Percentiles rank a stretch among this genome's conserved stretches.
These are phyloP conservation scores for Microthlaspi erraticum DNA, from an alignment of 345 rosid genomes.

Conservation along the genomic window DNA sequence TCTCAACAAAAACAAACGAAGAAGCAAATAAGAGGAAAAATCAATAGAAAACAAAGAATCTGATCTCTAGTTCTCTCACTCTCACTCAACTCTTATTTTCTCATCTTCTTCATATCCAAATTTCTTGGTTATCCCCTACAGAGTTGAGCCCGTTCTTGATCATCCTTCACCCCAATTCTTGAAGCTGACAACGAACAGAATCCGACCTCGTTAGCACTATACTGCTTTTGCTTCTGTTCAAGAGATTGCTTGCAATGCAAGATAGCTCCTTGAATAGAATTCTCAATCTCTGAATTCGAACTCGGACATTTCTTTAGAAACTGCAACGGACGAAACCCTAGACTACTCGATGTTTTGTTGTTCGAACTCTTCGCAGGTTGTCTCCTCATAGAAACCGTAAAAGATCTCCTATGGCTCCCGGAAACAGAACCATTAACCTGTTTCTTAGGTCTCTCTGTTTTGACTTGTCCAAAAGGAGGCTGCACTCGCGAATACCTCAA, in stretches of 20 bases:
- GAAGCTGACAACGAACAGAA: conserved; percentile 63
- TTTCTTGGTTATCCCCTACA: conserved; percentile 56
- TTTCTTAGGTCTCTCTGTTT: conserved; percentile 47
- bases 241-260: conserved; percentile 87
- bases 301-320: conserved; percentile 71
- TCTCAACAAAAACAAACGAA: conserved; percentile 14
- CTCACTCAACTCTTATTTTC: conserved; percentile 39
- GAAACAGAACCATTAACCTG: conserved; percentile 47
- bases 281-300: conserved; percentile 64
- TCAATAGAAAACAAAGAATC: conserved; percentile 26
- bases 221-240: conserved; percentile 54
- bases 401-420: conserved; percentile 72
- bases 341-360: conserved; percentile 45
- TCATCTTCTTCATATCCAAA: neutral
- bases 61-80: conserved; percentile 31
- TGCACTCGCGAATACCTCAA: conserved; percentile 45
- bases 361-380: conserved; percentile 55
- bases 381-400: conserved; percentile 67
- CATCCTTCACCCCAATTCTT: conserved; percentile 49
- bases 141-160: conserved; percentile 60
- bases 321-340: conserved; percentile 49
- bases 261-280: conserved; percentile 89
- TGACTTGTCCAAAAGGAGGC: conserved; percentile 58
- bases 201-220: conserved; percentile 50
- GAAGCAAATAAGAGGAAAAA: conserved; percentile 27